A percentile compares a stretch with the other conserved stretches of the same genome.
Conservation (phyloP, 1,139 yeast genomes). For the Yamadazyma diospyri region DNA sequence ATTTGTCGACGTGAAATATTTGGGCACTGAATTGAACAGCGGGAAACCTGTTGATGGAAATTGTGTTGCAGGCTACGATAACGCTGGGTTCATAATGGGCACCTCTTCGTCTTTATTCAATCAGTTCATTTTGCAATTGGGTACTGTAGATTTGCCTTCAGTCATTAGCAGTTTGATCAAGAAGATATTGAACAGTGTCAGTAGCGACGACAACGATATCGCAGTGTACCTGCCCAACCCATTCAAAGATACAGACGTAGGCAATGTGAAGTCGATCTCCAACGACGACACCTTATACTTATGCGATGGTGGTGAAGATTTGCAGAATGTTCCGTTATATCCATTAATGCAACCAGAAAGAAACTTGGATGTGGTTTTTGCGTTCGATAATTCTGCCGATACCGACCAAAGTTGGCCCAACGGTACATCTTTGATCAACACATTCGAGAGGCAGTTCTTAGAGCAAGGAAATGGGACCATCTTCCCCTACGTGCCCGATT, state of each 20-base stretch:
- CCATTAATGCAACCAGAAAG: constrained; percentile 40
- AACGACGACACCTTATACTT: constrained; percentile 34
- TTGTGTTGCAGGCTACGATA: constrained; percentile 73
- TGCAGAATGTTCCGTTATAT: constrained; percentile 38
- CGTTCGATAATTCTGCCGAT: constrained; percentile 49
- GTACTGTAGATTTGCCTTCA: constrained; percentile 53
- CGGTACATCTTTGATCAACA: constrained; percentile 36
- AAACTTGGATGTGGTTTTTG: constrained; percentile 40
- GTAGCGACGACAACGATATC: constrained; percentile 40
- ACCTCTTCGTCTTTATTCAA: constrained; percentile 82
- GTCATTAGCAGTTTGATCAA: constrained; percentile 41
- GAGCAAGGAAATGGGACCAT: constrained; percentile 59
- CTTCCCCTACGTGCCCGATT: constrained; percentile 88
- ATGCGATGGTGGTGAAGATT: constrained; percentile 46
- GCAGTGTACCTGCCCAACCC: constrained; percentile 54
- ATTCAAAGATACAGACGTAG: constrained; percentile 44
- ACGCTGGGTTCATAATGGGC: constrained; percentile 81
- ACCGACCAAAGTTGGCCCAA: constrained; percentile 40
- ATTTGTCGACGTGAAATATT: constrained; percentile 64
- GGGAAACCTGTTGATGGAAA: constrained; percentile 46
- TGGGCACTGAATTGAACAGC: constrained; percentile 63
- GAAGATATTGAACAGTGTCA: constrained; percentile 44
- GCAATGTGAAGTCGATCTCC: constrained; percentile 26
- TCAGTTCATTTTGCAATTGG: constrained; percentile 64
- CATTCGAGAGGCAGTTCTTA: constrained; percentile 69